phyloP scores from a whole-genome alignment of 768 basidiomycete genomes.

The Podaxis pistillaris region DNA sequence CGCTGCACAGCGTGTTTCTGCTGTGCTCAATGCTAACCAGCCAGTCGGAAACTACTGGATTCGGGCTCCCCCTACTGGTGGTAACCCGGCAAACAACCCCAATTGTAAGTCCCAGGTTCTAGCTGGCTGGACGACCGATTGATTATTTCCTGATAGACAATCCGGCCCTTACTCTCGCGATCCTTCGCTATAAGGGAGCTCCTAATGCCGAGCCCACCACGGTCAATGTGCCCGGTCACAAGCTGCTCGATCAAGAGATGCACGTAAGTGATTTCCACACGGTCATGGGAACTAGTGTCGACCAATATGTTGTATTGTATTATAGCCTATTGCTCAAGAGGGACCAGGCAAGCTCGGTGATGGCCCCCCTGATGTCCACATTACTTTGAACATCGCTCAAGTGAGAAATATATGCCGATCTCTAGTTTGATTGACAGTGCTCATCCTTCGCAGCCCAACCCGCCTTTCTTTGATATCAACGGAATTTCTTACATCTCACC shows the following conservation, averaged over 20 bases:
- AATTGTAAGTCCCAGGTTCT: constrained; percentile 5
- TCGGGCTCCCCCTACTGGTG: constrained; percentile 39
- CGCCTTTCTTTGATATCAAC: constrained; percentile 10
- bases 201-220: constrained; percentile 25
- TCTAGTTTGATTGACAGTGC: too few species aligned
- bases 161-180: constrained; percentile 35
- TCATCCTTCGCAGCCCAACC: constrained; percentile 9
- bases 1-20: constrained; percentile 28
- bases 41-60: constrained; percentile 37
- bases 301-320: neutral
- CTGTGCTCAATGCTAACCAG: constrained; percentile 29
- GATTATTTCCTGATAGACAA: constrained; percentile 21
- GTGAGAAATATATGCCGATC: neutral
- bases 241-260: constrained; percentile 27
- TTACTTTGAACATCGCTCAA: neutral
- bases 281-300: neutral
- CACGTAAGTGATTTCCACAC: neutral
- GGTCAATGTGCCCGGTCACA: constrained; percentile 21
- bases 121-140: neutral
- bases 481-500: constrained; percentile 2
- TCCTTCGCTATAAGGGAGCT: constrained; percentile 43
- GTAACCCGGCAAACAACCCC: constrained; percentile 14
- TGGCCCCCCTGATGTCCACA: constrained; percentile 10
- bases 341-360: neutral
- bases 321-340: constrained; percentile 15